Percentiles rank a stretch among this genome's conserved stretches.
These are phyloP conservation scores for Barnettozyma sp. DNA, from an alignment of 805 yeast species.

Conservation along the genomic window DNA sequence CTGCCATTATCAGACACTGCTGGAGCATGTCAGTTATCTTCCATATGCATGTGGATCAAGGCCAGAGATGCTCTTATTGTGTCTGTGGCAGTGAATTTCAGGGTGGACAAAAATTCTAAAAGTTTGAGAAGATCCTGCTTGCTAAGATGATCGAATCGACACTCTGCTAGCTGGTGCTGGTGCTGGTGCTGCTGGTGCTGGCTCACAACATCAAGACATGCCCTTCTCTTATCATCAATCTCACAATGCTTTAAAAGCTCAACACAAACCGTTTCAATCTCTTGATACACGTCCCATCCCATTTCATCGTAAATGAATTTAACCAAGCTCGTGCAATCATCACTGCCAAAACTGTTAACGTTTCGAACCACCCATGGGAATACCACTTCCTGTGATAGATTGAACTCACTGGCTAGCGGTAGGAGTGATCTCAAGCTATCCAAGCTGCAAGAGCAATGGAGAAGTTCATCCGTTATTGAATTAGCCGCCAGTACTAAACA, in stretches of 20 bases:
- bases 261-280: slow-evolving; percentile 1
- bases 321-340: neutral
- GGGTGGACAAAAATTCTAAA: neutral
- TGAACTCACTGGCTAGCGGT: neutral
- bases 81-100: neutral
- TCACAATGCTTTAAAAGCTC: neutral
- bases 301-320: slow-evolving; percentile 4
- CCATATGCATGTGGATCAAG: neutral
- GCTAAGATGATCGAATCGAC: neutral
- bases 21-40: neutral
- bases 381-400: neutral
- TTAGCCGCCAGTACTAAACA: slow-evolving; percentile 1
- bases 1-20: too few species aligned
- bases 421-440: neutral
- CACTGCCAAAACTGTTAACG: neutral
- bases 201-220: neutral
- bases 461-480: slow-evolving; percentile 2
- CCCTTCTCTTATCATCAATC: neutral
- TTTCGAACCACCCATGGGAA: neutral
- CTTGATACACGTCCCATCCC: neutral
- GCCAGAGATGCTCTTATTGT: slow-evolving; percentile 1
- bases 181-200: too few species aligned
- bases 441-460: neutral
- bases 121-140: neutral
- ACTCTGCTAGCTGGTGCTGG: neutral